Evolutionary conservation across 371 early-diverging fungal species (phyloP), one percentile per base, ranked within the genome.

Genomic region (Phascolomyces articulosus): DNA sequence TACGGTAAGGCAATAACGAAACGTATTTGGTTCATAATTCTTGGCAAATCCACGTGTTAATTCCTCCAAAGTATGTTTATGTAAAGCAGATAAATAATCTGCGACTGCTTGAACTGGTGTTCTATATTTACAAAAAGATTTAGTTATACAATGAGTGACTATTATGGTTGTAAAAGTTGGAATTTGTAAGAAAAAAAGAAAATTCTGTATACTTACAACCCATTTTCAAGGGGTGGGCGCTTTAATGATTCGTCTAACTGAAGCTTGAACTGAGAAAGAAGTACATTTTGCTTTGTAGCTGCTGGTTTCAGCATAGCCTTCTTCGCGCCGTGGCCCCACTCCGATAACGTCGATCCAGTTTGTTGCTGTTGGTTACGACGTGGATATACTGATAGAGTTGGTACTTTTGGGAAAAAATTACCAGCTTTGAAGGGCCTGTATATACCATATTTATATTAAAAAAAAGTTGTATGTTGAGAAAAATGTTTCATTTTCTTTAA

Each of bases 271-370:
- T 83, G 82, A 47, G 81, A 69, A 13, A 86, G 64, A 23, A 80
- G 66, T 31, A 82, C 70, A 57, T 82, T 71, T 63, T 82, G 79
- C 73, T 84, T 82, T 72, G 70, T 77, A 53, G 73, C 66, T 23
- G 74, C 75, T 2, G 86, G 86, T 63, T 79, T 82, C 9, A 73
- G 64, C 70, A 83, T 79, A 48, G 75, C 63, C 40, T 73, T 66
- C 69, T 78, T 80, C 70, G 85, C 86, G 21, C 73, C 74, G 65
- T 84, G 78, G 15, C 87, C 85, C 87, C 85, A 85, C 11, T 79
- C 79, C 2, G 73, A 66, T 48, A 85, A 34, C 18, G 54, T 70
- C 16, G 15, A n/a, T 44, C 16, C 18, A 18, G 8, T 4, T 44
- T 8, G 16, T 44, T 44, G 44, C 44, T 44, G 44, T n/a, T 44